Percentiles rank a stretch among this genome's conserved stretches.
These are phyloP conservation scores for Neurospora terricola DNA, from an alignment of 495 filamentous ascomycete species.

Conservation along the genomic window DNA sequence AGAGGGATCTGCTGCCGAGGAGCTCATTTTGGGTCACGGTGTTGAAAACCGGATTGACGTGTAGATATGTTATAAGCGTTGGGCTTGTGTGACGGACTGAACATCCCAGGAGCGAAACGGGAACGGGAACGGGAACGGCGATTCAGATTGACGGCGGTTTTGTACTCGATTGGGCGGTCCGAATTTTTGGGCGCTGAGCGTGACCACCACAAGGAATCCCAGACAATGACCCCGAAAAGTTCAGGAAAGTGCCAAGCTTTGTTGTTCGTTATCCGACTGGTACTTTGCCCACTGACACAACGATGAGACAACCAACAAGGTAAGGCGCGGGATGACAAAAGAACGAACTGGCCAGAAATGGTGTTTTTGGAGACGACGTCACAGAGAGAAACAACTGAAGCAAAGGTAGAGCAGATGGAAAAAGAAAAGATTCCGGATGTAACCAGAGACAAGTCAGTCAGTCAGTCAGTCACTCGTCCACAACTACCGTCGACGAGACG, in stretches of 20 bases:
- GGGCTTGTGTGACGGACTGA: constrained; percentile 8
- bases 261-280: neutral
- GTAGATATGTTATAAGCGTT: constrained; percentile 5
- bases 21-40: constrained; percentile 17
- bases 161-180: neutral
- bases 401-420: neutral
- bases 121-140: neutral
- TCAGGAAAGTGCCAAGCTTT: neutral
- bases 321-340: neutral
- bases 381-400: neutral
- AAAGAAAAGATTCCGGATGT: neutral
- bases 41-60: constrained; percentile 17
- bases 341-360: neutral
- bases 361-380: neutral
- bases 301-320: neutral
- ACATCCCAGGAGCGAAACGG: constrained; percentile 1
- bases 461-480: neutral
- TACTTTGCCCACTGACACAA: neutral
- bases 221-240: neutral
- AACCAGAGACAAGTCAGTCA: neutral
- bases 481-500: neutral
- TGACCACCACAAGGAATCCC: neutral
- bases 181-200: neutral
- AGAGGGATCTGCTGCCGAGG: constrained; percentile 10
- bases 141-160: neutral